These are phyloP conservation scores for Apiospora saccharicola DNA, from an alignment of 2,329 filamentous ascomycete species.

Conservation along the genomic window DNA sequence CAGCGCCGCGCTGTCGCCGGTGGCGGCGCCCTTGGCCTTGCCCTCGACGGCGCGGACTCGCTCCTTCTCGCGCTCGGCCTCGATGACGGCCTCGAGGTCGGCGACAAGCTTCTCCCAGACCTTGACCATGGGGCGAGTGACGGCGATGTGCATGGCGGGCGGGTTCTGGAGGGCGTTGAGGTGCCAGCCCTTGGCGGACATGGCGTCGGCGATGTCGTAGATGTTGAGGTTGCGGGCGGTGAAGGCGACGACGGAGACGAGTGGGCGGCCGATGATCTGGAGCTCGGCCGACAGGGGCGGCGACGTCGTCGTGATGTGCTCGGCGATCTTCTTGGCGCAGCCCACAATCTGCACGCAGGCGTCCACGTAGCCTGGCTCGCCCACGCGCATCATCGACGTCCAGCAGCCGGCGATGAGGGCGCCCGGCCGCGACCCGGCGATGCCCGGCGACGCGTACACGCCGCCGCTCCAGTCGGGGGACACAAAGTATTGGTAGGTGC, in stretches of 20 bases:
- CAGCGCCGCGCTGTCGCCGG: constrained; percentile 83
- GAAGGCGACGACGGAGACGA: constrained; percentile 92
- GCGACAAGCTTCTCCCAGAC: constrained; percentile 80
- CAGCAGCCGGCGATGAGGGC: constrained; percentile 96
- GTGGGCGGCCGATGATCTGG: constrained; percentile 80
- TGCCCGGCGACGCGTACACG: constrained; percentile 91
- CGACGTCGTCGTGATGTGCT: constrained; percentile 73
- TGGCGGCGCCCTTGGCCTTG: constrained; percentile 70
- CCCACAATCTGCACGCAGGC: constrained; percentile 90
- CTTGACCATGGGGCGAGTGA: constrained; percentile 85
- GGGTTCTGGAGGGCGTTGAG: constrained; percentile 93
- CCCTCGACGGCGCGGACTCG: constrained; percentile 74
- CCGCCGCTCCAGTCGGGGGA: constrained; percentile 94
- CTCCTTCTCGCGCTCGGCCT: constrained; percentile 83
- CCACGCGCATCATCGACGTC: constrained; percentile 88
- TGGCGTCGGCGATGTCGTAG: constrained; percentile 92
- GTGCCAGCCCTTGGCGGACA: constrained; percentile 89
- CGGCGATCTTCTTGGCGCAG: constrained; percentile 81
- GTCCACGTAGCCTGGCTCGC: constrained; percentile 86
- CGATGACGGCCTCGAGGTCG: constrained; percentile 73
- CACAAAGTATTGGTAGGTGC: constrained; percentile 96
- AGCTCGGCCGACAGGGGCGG: constrained; percentile 76
- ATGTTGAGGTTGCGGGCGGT: constrained; percentile 83
- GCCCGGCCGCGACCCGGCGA: constrained; percentile 90
- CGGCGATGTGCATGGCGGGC: constrained; percentile 90